Base-by-base conservation (phyloP, 2,329 filamentous ascomycete genomes). In the Fusarium equiseti region DNA sequence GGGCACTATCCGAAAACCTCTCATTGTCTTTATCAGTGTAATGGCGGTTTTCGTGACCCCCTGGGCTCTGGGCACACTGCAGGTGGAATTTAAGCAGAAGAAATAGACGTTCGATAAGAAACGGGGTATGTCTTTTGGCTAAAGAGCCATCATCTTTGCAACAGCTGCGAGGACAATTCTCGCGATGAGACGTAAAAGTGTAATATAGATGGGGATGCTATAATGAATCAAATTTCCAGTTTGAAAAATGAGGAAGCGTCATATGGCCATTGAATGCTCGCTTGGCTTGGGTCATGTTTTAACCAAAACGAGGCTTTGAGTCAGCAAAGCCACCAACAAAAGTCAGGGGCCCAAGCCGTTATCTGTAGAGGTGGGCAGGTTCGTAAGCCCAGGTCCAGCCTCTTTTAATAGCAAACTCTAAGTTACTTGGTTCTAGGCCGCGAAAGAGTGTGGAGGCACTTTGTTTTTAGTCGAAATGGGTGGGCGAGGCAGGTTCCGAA, bases 1-100 rank as follows among this genome's bases (percentile, higher is more conserved):
- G 5, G 91, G 93, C 29, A 89, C 88, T 42, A 88, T 97, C 75
- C 90, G 94, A 76, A 99, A 99, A 84, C 96, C 96, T 1, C 73
- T 97, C 22, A 89, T 95, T 26, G 88, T 98, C 65, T 93, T 96
- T 71, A 83, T 84, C 32, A 94, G 92, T 74, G 82, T 92, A 68
- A 78, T 97, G 71, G 84, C 86, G n/a, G 82, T 97, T 15, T 97
- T 97, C 81, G 85, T 89, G 43, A 86, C 90, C 3, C 87, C 88
- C 8, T 98, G 92, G 90, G 83, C 90, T 6, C 80, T 98, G 63
- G 92, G 94, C 32, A 91, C 89, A 76, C 84, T 98, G 68, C 91
- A 97, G 78, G 88, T 95, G 48, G 94, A 92, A 79, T 97, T 98
- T 81, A 82, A 84, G 40, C 81, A 81, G 43, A 86, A 82, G 78